These are phyloP conservation scores for Trypanosoma melophagium DNA, from an alignment of 208 protist genomes.

Conservation along the genomic window DNA sequence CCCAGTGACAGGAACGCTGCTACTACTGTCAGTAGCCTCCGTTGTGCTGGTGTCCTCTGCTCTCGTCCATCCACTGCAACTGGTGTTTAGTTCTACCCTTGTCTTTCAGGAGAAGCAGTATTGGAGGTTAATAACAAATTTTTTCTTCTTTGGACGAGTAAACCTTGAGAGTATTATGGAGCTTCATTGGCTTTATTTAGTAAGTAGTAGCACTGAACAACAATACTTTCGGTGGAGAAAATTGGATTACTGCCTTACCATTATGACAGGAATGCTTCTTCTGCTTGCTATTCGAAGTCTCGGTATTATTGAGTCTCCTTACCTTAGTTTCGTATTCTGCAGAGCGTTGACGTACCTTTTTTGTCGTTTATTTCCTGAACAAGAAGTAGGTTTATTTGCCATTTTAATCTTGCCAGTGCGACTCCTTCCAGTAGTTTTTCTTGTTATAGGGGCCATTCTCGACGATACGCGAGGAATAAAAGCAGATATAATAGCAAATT, in stretches of 20 bases:
- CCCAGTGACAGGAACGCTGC: conserved; percentile 40
- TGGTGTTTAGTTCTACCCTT: conserved; percentile 69
- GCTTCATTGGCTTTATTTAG: conserved; percentile 63
- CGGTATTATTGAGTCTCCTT: conserved; percentile 47
- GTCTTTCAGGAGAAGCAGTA: conserved; percentile 81
- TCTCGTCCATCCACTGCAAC: conserved; percentile 64
- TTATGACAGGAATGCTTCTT: conserved; percentile 43
- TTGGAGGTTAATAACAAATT: conserved; percentile 74
- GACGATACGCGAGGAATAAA: conserved; percentile 27
- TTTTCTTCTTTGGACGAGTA: conserved; percentile 70
- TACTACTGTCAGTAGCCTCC: conserved; percentile 33
- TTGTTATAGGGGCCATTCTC: conserved; percentile 38
- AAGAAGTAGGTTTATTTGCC: conserved; percentile 53
- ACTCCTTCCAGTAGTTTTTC: conserved; percentile 54
- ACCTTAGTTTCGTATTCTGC: conserved; percentile 53
- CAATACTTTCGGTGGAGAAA: conserved; percentile 65
- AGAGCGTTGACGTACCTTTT: conserved; percentile 74
- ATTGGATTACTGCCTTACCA: conserved; percentile 68
- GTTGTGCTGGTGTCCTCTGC: conserved; percentile 52
- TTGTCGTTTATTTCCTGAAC: conserved; percentile 56
- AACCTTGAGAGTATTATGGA: conserved; percentile 53
- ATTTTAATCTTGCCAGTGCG: conserved; percentile 55
- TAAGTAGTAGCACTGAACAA: conserved; percentile 63
- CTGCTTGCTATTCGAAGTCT: conserved; percentile 52
- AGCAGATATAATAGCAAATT: conserved; percentile 43